Base-by-base conservation (phyloP, 2,329 filamentous ascomycete species). In the Fusarium coffeatum region DNA sequence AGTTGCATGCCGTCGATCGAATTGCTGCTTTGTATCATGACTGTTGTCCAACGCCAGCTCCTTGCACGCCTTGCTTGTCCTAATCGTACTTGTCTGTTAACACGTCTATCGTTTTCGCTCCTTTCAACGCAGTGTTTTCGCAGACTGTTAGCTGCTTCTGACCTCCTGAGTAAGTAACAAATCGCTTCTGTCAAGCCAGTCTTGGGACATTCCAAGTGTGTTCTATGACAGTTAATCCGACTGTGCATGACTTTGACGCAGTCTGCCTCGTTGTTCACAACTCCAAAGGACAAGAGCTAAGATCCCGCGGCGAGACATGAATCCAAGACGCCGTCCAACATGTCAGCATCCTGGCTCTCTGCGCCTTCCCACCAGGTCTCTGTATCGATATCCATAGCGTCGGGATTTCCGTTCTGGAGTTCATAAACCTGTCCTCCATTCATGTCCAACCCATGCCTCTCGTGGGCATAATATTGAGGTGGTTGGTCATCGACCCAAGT, bases 291-390 rank as follows among this genome's bases (percentile, higher is more conserved):
- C 20, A 40, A 55, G 16, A 22, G 23, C 49, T 72, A 80, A 46
- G 78, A 83, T 43, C 80, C 81, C 59, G 84, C 85, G 10, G 84
- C 82, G 34, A 89, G 78, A 63, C 85, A 86, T 5, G 86, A 87
- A 63, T 89, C 87, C 53, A 91, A 80, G 18, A 90, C 82, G 42
- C 78, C 80, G 70, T 90, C 85, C 27, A 91, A 80, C 57, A 83
- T 79, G 49, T 83, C 80, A 72, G 83, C 82, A 67, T 90, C 88
- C 30, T 82, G 78, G 5, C 72, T 68, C 49, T 86, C 85, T 41
- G 85, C 85, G 5, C 89, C 90, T 49, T 90, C 88, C 90, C 90
- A 92, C 69, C 83, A 83, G n/a, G 82, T 77, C 15, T 89, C 87
- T 20, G 77, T 78, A 74, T 90, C 88, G 46, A 88, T 79, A 11